Evolutionary conservation across 2,329 filamentous ascomycete genomes (phyloP), one percentile per base, ranked within the genome.

Genomic region (Nothophoma quercina): DNA sequence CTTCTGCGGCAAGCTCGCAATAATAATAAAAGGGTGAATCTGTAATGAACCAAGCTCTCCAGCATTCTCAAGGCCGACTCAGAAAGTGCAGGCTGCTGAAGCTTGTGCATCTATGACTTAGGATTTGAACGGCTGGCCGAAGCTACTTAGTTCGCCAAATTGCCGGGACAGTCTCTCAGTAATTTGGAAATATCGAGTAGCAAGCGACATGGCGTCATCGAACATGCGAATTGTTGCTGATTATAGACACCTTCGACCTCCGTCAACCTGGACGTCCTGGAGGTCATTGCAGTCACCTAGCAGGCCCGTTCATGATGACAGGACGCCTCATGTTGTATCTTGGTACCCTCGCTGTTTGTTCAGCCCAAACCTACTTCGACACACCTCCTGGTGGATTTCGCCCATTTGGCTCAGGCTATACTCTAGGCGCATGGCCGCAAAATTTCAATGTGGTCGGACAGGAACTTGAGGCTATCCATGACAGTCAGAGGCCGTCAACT

Each of bases 391-490:
- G 41, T 29, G 51, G 29, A 13, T 59, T 48, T 32, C 56, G 51
- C 41, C 48, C 55, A 12, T 62, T 59, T 21, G 60, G 51, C 8
- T 42, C 51, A 15, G 56, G 51, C 23, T 59, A 51, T 28, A 66
- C 34, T 10, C 39, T 41, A 13, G 60, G 62, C n/a, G 55, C 58
- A 18, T 65, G 58, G 26, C 67, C 68, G 3, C 63, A 70, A 35
- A 74, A 76, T 59, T 77, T 75, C 56, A 67, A 59, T 46, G 60
- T 77, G 21, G 67, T 75, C 12, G 74, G 75, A 6, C 64, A 69
- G 19, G 48, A 57, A 13, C 59, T 77, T 1, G 64, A 77, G 52
- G 64, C 72, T 2, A 65, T 77, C 5, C 75, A 78, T 47, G 71
- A 77, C 36, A 75, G 70, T 29, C 59, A 66, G 30, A 57, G 59